Evolutionary conservation across 2,329 filamentous ascomycete species (phyloP), one percentile per base, ranked within the genome.

Genomic region (Rhynchosporium agropyri): DNA sequence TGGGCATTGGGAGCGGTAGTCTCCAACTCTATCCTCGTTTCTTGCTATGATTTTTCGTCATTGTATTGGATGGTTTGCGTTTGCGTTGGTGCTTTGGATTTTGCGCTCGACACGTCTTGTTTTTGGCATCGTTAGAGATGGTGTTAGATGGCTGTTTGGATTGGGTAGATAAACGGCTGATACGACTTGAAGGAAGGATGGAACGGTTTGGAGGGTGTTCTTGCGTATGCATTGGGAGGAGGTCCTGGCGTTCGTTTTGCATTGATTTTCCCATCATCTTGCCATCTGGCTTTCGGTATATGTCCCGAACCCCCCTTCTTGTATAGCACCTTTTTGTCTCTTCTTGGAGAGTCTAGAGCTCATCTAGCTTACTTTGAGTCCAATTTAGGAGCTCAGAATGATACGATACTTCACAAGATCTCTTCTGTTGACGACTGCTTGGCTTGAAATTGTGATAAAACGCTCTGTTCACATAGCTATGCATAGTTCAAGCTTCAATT

Each of bases 1-100:
- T 29, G 57, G 50, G 12, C 29, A 51, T 33, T 63, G 57, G 61
- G 61, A 63, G 12, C 40, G 61, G 10, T 63, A 46, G 51, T 36
- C 26, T 50, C 26, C 4, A 42, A 9, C n/a, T 26, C 38, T 20
- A 6, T 33, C 9, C n/a, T 26, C n/a, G n/a, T 42, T 10, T 29
- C 33, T 20, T 42, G 12, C 6, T 42, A 40, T 28, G n/a, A 28
- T 20, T 42, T 9, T 54, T 13, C 33, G 40, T 54, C 29, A 40
- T 7, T 38, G 8, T 28, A 12, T n/a, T 29, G 36, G 33, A 40
- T 54, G 15, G 51, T 40, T 13, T 28, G 28, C 4, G 20, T 33
- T 40, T 54, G 51, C 51, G 40, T 54, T 54, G 51, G 9, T 9
- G 28, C 38, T 54, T 40, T 13, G 13, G 36, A 20, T 36, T 33